These are phyloP conservation scores for Alternaria consortialis DNA, from an alignment of 2,329 filamentous ascomycete species.

Conservation along the genomic window DNA sequence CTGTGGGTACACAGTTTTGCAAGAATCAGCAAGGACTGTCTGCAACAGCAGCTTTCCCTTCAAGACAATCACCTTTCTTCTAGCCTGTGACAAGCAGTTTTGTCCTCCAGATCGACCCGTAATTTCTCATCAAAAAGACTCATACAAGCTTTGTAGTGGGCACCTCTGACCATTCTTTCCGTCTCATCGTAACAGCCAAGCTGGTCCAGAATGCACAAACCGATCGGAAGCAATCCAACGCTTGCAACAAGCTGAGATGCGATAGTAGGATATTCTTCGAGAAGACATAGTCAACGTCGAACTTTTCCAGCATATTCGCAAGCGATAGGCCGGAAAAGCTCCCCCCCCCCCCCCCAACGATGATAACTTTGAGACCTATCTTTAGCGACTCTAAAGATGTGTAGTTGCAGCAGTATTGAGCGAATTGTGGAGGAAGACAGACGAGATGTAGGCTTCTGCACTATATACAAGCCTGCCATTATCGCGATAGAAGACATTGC, in stretches of 20 bases:
- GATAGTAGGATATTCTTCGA: slow-evolving; percentile 23
- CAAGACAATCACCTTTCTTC: not conserved
- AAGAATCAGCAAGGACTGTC: too few species aligned
- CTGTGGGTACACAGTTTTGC: not conserved
- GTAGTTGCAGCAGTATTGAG: too few species aligned
- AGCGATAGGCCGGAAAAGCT: slow-evolving; percentile 24
- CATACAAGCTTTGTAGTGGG: too few species aligned
- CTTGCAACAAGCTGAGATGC: slow-evolving; percentile 27
- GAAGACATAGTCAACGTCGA: slow-evolving; percentile 26
- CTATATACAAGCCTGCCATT: too few species aligned
- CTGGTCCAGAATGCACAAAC: slow-evolving; percentile 30
- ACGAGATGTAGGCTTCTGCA: too few species aligned
- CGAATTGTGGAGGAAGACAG: too few species aligned
- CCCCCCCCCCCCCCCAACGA: slow-evolving; percentile 28
- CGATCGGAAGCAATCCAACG: slow-evolving; percentile 29
- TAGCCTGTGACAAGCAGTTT: too few species aligned
- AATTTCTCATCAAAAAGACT: too few species aligned
- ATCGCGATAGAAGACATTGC: too few species aligned
- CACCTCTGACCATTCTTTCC: not conserved
- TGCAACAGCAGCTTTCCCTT: too few species aligned
- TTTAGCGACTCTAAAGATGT: too few species aligned
- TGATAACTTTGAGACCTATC: not conserved
- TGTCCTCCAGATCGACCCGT: too few species aligned
- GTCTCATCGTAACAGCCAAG: slow-evolving; percentile 20
- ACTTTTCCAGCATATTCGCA: slow-evolving; percentile 22